Base-by-base conservation (phyloP, 2,329 filamentous ascomycete species). In the Madurella fahalii region DNA sequence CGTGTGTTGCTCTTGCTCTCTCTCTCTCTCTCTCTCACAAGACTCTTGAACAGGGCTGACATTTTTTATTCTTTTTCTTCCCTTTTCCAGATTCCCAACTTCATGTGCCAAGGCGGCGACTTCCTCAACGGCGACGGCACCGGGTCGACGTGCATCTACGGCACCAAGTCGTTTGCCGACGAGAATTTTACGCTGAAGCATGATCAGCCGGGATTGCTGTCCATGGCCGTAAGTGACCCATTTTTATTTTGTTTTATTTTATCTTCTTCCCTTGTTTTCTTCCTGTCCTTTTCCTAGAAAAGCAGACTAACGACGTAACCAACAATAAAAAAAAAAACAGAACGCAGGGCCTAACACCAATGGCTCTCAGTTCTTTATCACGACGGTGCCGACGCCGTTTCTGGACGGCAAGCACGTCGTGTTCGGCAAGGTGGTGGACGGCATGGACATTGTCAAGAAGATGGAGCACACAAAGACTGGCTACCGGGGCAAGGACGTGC, bases 71-170 rank as follows among this genome's bases (percentile, higher is more conserved):
- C n/a, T n/a, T n/a, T n/a, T n/a, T n/a, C 17, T 53, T 39, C 32
- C 11, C 9, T 20, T 39, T 49, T 31, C 30, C 50, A 95, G 90
- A 96, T 96, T 70, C 89, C 89, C 73, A 88, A 89, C 66, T 96
- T 97, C 75, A 97, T 97, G 93, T 89, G 94, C 66, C 94, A 99
- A 72, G 93, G 93, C 44, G 94, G 94, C 51, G 94, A 99, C 72
- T 97, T 97, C 71, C 77, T 96, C 58, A 91, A 96, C 65, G 90
- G 91, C 50, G 89, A 97, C 71, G 94, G 94, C 49, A 95, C 90
- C 1, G 94, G 94, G 9, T 91, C 86, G 45, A 87, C 86, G 11
- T 89, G 83, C 63, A 96, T 97, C 70, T 97, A 95, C 75, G 90
- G 91, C 54, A 86, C 83, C 48, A 85, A 87, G 64, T 81, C 84